phyloP scores from a whole-genome alignment of 352 stramenopile genomes.

The Phytopythium aichiense region DNA sequence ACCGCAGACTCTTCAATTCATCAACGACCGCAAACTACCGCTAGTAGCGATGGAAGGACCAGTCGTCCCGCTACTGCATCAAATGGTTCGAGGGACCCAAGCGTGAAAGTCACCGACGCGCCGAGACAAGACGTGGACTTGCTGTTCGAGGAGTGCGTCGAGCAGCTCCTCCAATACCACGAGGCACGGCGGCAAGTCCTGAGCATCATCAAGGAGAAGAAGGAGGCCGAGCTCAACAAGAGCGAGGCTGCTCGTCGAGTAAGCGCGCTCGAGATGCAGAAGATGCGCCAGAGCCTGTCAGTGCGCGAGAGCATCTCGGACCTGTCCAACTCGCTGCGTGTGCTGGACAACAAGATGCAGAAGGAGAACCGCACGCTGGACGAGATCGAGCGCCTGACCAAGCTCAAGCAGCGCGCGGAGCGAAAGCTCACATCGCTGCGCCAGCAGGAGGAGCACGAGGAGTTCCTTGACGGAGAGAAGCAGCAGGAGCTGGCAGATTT shows the following conservation, averaged over 20 bases:
- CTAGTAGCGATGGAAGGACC: background rate
- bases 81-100: background rate
- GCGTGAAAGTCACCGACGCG: background rate
- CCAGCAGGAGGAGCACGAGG: slow-evolving; percentile 38
- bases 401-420: slow-evolving; percentile 62
- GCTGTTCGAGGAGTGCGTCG: slow-evolving; percentile 51
- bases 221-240: slow-evolving; percentile 50
- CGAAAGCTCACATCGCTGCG: slow-evolving; percentile 49
- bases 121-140: slow-evolving; percentile 7
- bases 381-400: slow-evolving; percentile 64
- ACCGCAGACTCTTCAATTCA: slow-evolving; percentile 9
- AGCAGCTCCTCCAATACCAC: slow-evolving; percentile 55
- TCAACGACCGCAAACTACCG: background rate
- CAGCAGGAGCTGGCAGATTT: slow-evolving; percentile 70
- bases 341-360: slow-evolving; percentile 64
- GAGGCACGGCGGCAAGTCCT: slow-evolving; percentile 52
- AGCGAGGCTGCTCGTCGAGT: slow-evolving; percentile 49
- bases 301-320: slow-evolving; percentile 77
- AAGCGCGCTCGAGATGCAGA: slow-evolving; percentile 80
- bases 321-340: slow-evolving; percentile 48
- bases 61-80: background rate
- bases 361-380: slow-evolving; percentile 50
- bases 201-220: slow-evolving; percentile 62
- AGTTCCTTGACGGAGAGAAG: slow-evolving; percentile 56
- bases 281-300: slow-evolving; percentile 66